Conservation (phyloP, 2,329 filamentous ascomycete genomes). For the Seiridium cupressi region DNA sequence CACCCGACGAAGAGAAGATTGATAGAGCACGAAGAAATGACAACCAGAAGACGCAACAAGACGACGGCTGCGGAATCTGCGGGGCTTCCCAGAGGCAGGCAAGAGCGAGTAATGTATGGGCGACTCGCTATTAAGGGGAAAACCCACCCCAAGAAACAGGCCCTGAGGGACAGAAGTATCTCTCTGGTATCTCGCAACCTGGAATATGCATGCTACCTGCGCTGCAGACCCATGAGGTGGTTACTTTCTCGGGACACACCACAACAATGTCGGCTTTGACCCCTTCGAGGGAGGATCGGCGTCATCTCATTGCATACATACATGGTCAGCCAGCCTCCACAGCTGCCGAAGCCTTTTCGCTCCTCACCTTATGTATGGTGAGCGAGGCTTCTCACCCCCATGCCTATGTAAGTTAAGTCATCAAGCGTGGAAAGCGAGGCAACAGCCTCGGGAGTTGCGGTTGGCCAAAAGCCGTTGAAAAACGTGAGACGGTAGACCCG, state of each 20-base stretch:
- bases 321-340: background rate
- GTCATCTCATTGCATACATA: background rate
- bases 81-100: no score
- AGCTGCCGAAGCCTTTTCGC: background rate
- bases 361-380: no score
- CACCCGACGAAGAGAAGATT: background rate
- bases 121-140: background rate
- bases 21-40: background rate
- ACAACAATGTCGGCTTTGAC: background rate
- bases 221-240: slow-evolving; percentile 1
- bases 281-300: background rate
- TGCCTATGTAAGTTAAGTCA: no score
- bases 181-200: background rate
- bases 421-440: no score
- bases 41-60: no score
- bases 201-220: background rate
- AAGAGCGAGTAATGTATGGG: no score
- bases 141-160: background rate
- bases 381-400: no score
- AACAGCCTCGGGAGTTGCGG: background rate
- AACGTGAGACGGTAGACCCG: background rate
- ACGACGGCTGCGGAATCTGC: no score
- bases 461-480: background rate
- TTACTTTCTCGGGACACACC: slow-evolving; percentile 4
- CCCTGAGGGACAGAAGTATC: background rate